Evolutionary conservation across 2,329 filamentous ascomycete species (phyloP).

Genomic region (Penicillium sp.): DNA sequence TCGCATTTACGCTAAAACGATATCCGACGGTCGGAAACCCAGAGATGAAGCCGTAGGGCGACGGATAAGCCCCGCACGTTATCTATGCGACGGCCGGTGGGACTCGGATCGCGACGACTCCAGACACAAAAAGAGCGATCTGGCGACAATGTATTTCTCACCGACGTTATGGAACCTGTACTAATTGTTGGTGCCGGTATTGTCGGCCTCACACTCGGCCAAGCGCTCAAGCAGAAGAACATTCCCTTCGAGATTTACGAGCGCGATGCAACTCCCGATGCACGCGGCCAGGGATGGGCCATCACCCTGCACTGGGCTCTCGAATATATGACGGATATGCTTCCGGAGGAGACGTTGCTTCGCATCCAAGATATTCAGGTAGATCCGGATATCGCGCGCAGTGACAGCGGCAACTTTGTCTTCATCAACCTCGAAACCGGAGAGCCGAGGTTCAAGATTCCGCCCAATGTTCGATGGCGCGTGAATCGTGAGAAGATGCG

Average conservation of each 20-base stretch:
- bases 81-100: conserved; percentile 27
- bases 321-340: conserved; percentile 21
- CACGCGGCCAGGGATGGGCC: conserved; percentile 29
- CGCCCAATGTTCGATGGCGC: conserved; percentile 27
- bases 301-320: conserved; percentile 29
- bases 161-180: conserved; percentile 20
- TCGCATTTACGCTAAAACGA: conserved; percentile 2
- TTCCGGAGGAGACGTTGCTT: conserved; percentile 15
- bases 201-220: conserved; percentile 25
- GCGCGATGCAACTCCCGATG: conserved; percentile 25
- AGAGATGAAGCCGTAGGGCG: background rate
- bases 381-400: conserved; percentile 21
- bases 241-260: conserved; percentile 34
- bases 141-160: background rate
- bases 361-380: conserved; percentile 23
- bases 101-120: background rate
- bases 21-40: conserved; percentile 15
- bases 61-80: conserved; percentile 19
- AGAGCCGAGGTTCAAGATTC: conserved; percentile 30
- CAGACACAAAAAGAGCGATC: conserved; percentile 10
- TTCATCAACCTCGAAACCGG: conserved; percentile 32
- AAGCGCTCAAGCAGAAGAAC: conserved; percentile 25
- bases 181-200: conserved; percentile 29
- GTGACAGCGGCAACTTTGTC: conserved; percentile 27
- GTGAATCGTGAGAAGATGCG: conserved; percentile 28